Percentiles rank a stretch among this genome's conserved stretches.
Evolutionary conservation across 2,329 filamentous ascomycete species (phyloP).

Genomic region (Nemania sp.): DNA sequence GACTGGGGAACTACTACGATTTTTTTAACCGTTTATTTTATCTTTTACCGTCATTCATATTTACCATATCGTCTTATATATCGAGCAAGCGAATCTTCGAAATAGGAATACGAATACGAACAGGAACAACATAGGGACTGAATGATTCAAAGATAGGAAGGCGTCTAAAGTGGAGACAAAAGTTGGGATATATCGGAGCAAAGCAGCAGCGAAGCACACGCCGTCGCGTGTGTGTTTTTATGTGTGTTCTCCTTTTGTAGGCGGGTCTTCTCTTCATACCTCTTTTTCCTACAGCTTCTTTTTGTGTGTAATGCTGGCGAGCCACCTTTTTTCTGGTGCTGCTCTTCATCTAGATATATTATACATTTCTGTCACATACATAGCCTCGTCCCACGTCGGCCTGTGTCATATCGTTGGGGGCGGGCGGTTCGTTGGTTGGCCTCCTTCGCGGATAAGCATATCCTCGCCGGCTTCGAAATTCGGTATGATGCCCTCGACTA

Average conservation of each 20-base stretch:
- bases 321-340: conserved; percentile 16
- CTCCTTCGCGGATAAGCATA: too few relatives aligned
- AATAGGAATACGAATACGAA: too few relatives aligned
- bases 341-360: conserved; percentile 21
- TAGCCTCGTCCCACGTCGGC: not conserved
- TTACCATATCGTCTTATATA: too few relatives aligned
- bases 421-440: too few relatives aligned
- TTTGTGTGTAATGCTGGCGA: conserved; percentile 27
- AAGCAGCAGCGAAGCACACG: too few relatives aligned
- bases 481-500: too few relatives aligned
- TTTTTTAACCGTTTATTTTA: too few relatives aligned
- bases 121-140: conserved; percentile 14
- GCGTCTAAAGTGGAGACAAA: conserved; percentile 24
- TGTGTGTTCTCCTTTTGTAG: not conserved
- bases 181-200: conserved; percentile 20
- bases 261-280: conserved; percentile 4
- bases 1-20: too few relatives aligned
- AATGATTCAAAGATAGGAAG: conserved; percentile 15
- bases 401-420: too few relatives aligned
- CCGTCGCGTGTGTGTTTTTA: conserved; percentile 5
- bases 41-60: too few relatives aligned
- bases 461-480: too few relatives aligned
- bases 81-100: conserved; percentile 7
- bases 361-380: conserved; percentile 20
- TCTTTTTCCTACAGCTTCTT: conserved; percentile 2